Conservation (phyloP, 257 asterid genomes). For the Fraxinus quadrangulata region DNA sequence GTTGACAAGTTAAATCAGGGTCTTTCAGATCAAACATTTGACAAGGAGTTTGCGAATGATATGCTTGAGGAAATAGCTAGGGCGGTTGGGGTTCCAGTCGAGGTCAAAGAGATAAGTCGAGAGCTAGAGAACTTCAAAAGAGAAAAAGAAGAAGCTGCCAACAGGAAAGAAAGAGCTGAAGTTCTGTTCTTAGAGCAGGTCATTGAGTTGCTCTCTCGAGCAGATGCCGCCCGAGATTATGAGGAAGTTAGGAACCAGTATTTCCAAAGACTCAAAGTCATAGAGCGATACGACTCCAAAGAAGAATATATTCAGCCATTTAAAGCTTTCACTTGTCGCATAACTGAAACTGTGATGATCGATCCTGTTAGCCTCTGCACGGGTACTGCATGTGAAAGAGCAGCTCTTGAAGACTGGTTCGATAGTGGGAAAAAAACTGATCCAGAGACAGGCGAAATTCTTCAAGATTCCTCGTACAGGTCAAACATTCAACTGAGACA, state of each 20-base stretch:
- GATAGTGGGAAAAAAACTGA: slow-evolving; percentile 45
- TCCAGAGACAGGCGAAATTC: slow-evolving; percentile 57
- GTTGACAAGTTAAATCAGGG: slow-evolving; percentile 56
- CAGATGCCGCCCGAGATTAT: slow-evolving; percentile 60
- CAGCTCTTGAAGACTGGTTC: slow-evolving; percentile 52
- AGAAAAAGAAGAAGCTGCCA: slow-evolving; percentile 62
- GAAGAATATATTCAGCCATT: slow-evolving; percentile 55
- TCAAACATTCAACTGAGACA: slow-evolving; percentile 56
- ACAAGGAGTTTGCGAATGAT: slow-evolving; percentile 52
- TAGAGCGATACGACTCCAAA: slow-evolving; percentile 41
- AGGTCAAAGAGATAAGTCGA: slow-evolving; percentile 52
- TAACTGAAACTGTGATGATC: slow-evolving; percentile 48
- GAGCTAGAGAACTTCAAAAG: slow-evolving; percentile 51
- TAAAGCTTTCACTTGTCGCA: slow-evolving; percentile 51
- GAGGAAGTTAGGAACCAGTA: slow-evolving; percentile 53
- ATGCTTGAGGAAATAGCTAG: slow-evolving; percentile 49
- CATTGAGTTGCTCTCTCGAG: slow-evolving; percentile 58
- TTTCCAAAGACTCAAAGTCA: slow-evolving; percentile 46
- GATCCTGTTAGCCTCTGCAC: slow-evolving; percentile 72
- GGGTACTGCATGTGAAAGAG: slow-evolving; percentile 62
- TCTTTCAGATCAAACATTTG: slow-evolving; percentile 40
- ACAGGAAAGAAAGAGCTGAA: slow-evolving; percentile 59
- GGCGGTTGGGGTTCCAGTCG: slow-evolving; percentile 56
- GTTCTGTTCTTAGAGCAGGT: slow-evolving; percentile 64
- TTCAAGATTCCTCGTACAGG: slow-evolving; percentile 49